Percentiles rank a stretch among this genome's conserved stretches.
Evolutionary conservation across 345 rosid species (phyloP).

Genomic region (Alliaria petiolata): DNA sequence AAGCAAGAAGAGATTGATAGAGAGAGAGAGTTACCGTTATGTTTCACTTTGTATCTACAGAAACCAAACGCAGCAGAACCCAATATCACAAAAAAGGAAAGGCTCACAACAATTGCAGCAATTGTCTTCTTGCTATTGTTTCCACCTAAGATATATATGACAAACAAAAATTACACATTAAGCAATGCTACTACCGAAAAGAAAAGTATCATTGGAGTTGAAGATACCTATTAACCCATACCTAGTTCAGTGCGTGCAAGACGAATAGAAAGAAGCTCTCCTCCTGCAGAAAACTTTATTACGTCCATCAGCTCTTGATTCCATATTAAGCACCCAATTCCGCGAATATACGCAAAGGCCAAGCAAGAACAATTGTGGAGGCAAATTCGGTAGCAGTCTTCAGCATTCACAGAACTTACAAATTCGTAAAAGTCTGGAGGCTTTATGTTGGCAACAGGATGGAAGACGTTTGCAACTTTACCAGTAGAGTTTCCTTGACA

Average conservation of each 20-base stretch:
- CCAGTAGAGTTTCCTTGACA: too few relatives aligned
- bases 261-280: slow-evolving; percentile 14
- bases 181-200: too few relatives aligned
- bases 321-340: slow-evolving; percentile 13
- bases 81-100: slow-evolving; percentile 6
- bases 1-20: too few relatives aligned
- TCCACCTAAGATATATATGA: not conserved
- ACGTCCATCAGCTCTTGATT: not conserved
- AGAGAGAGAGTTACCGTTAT: slow-evolving; percentile 3
- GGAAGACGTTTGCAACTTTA: too few relatives aligned
- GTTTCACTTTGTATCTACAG: not conserved
- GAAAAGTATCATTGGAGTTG: too few relatives aligned
- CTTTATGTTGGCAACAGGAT: too few relatives aligned
- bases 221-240: not conserved
- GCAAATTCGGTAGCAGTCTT: slow-evolving; percentile 4
- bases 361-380: slow-evolving; percentile 21
- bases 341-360: slow-evolving; percentile 8
- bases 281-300: not conserved
- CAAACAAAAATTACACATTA: too few relatives aligned
- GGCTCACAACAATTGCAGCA: not conserved
- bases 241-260: slow-evolving; percentile 20
- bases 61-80: not conserved
- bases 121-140: not conserved
- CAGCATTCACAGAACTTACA: too few relatives aligned
- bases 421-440: too few relatives aligned